Conservation (phyloP, 108 stramenopile genomes). For the Aurantiochytrium sp. region DNA sequence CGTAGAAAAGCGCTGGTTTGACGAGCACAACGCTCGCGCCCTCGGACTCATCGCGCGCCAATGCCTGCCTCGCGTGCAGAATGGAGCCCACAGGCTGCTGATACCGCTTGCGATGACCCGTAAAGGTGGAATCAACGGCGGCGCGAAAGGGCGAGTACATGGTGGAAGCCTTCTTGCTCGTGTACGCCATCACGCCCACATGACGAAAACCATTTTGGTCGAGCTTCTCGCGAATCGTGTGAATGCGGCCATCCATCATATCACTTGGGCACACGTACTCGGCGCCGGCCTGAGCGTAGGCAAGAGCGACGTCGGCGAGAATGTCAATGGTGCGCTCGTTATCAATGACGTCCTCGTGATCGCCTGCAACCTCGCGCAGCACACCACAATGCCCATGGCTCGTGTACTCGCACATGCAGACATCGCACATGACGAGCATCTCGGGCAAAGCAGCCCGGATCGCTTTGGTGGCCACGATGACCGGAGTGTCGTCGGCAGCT, state of each 20-base stretch:
- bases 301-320: conserved; percentile 91
- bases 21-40: conserved; percentile 99
- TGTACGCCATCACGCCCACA: conserved; percentile 95
- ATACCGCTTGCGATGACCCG: conserved; percentile 90
- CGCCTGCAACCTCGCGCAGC: conserved; percentile 17
- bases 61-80: conserved; percentile 85
- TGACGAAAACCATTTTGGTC: conserved; percentile 97
- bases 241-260: conserved; percentile 96
- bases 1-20: conserved; percentile 95
- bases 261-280: conserved; percentile 93
- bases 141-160: conserved; percentile 99
- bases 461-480: neutral
- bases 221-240: conserved; percentile 89
- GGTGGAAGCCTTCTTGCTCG: conserved; percentile 95
- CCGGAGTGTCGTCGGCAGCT: neutral
- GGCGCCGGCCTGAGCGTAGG: conserved; percentile 86
- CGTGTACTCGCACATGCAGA: conserved; percentile 18
- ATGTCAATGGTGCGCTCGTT: conserved; percentile 94
- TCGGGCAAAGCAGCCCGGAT: neutral
- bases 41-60: conserved; percentile 87
- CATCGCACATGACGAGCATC: neutral
- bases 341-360: conserved; percentile 83
- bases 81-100: conserved; percentile 98
- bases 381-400: conserved; percentile 88
- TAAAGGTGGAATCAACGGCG: conserved; percentile 71